A percentile compares a stretch with the other conserved stretches of the same genome.
Conservation (phyloP, 495 filamentous ascomycete species). For the Neohortaea acidophila region DNA sequence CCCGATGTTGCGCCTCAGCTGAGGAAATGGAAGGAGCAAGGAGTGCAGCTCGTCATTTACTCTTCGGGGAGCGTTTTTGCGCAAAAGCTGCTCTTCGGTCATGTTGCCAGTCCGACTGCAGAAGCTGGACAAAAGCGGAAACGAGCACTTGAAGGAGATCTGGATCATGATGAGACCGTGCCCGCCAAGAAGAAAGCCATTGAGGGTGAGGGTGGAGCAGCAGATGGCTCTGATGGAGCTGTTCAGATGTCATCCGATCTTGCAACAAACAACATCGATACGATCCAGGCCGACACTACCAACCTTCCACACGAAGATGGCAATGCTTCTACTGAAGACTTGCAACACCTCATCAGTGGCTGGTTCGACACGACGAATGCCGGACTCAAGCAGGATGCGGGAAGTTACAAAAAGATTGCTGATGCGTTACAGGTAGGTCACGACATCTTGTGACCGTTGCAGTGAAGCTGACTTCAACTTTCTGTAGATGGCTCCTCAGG, state of each 20-base stretch:
- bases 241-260: no score
- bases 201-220: no score
- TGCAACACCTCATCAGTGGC: constrained; percentile 37
- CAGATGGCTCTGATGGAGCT: no score
- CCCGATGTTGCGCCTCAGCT: constrained; percentile 45
- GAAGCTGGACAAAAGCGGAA: not conserved
- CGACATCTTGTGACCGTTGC: not conserved
- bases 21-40: constrained; percentile 33
- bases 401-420: constrained; percentile 46
- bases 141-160: not conserved
- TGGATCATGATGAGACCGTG: no score
- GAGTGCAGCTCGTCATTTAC: constrained; percentile 47
- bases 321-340: constrained; percentile 32
- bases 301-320: no score
- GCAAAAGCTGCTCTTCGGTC: constrained; percentile 53
- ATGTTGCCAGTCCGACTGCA: constrained; percentile 38
- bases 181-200: no score
- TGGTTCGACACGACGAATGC: constrained; percentile 63
- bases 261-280: no score
- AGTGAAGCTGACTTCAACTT: constrained; percentile 1
- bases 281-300: no score
- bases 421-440: constrained; percentile 24
- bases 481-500: constrained; percentile 14
- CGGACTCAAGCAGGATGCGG: constrained; percentile 46
- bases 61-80: constrained; percentile 55